Conservation (phyloP, 345 rosid species). For the Limnanthes douglasii region DNA sequence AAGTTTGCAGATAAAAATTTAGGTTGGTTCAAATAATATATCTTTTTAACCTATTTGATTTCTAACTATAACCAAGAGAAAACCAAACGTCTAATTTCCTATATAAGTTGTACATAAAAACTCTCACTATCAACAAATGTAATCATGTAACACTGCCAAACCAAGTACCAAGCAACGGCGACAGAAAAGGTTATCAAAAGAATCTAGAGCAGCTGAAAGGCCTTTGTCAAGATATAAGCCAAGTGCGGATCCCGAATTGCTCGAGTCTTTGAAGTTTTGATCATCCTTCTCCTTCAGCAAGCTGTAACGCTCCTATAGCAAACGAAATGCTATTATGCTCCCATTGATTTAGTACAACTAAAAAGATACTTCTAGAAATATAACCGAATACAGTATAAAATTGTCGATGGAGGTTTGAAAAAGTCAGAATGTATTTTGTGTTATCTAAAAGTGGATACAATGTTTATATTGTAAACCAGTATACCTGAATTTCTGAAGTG, state of each 20-base stretch:
- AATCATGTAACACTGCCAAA: slow-evolving; percentile 2
- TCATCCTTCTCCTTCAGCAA: slow-evolving; percentile 41
- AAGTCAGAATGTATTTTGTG: too few relatives aligned
- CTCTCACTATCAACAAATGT: slow-evolving; percentile 8
- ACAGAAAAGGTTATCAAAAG: slow-evolving; percentile 96
- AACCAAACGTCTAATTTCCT: too few relatives aligned
- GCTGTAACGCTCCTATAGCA: slow-evolving; percentile 64
- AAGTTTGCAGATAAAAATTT: too few relatives aligned
- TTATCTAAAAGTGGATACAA: slow-evolving; percentile 7
- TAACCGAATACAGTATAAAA: slow-evolving; percentile 7
- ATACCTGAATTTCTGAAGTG: slow-evolving; percentile 58
- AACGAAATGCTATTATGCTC: too few relatives aligned
- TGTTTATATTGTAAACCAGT: slow-evolving; percentile 1
- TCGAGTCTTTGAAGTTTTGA: slow-evolving; percentile 22
- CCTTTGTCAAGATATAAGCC: slow-evolving; percentile 64
- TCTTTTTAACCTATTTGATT: too few relatives aligned
- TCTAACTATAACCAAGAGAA: too few relatives aligned
- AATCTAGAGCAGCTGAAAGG: slow-evolving; percentile 87
- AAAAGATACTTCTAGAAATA: too few relatives aligned
- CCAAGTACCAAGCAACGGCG: slow-evolving; percentile 87
- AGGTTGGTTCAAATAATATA: too few relatives aligned
- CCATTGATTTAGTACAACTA: too few relatives aligned
- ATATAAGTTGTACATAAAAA: neutral
- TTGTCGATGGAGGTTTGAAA: neutral
- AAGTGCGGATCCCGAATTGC: slow-evolving; percentile 26